Base-by-base conservation (phyloP, 208 protist genomes). In the Acanthamoeba royreba region DNA sequence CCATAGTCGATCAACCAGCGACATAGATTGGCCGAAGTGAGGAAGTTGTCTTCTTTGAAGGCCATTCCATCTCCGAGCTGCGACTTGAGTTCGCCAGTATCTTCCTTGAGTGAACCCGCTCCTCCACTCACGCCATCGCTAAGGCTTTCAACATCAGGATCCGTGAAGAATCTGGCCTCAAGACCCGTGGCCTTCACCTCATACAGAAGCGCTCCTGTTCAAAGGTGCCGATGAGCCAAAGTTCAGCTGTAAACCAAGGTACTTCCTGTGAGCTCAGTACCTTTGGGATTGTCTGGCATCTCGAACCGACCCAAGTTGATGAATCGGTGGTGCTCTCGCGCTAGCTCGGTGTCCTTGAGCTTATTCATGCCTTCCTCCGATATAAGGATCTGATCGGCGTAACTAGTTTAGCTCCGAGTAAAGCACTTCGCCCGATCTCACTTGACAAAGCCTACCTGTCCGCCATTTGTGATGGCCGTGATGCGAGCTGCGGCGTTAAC, bases 21-120 rank as follows among this genome's bases (percentile, higher is more conserved):
- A 22, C 79, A 88, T n/a, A 88, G 79, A 22, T 88, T 88, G 45
- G 79, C 79, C 1, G 47, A 63, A 28, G 40, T 88, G 79, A 88
- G 79, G 79, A 88, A 88, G 79, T 53, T 43, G 33, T 88, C 79
- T 25, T 88, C 79, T 33, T 88, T 88, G 79, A 88, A 88, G n/a
- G 40, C 38, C 38, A 81, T 42, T 1, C 69, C 69, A 5, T 81
- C 38, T 33, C 38, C 38, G n/a, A 46, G 25, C 69, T 9, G 4
- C 69, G 33, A 25, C 49, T 55, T 19, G 58, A 69, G 66, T 79
- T 11, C 35, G 45, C 13, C 49, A 58, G 13, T 22, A 58, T 58
- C 49, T n/a, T 58, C 49, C 13, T 58, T 22, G 49, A n/a, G 15
- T 13, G 13, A 13, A 22, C 22, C 49, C 13, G 13, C 49, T 13